Evolutionary conservation across 257 asterid species (phyloP).

Genomic region (Scutellaria minor): DNA sequence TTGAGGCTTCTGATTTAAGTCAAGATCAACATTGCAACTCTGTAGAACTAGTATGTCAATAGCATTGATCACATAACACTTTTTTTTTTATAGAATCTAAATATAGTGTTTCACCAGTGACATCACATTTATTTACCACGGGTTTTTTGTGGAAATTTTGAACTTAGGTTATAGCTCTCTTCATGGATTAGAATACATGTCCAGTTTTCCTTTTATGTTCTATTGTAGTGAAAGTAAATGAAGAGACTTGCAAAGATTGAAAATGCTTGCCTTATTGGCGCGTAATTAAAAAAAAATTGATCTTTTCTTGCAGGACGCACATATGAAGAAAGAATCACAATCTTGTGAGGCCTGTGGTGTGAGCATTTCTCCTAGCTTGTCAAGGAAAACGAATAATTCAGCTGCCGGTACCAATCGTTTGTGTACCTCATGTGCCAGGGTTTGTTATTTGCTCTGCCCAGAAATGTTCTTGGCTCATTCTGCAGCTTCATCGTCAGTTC

Average conservation of each 20-base stretch:
- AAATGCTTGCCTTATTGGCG: constrained; percentile 21
- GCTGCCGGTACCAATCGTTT: constrained; percentile 64
- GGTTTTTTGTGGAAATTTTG: constrained; percentile 21
- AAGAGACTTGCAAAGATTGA: constrained; percentile 10
- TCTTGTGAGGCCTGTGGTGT: constrained; percentile 88
- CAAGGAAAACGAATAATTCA: constrained; percentile 57
- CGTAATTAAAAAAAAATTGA: neutral
- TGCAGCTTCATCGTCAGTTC: constrained; percentile 29
- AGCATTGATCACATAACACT: constrained; percentile 7
- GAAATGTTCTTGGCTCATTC: constrained; percentile 28
- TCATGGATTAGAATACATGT: constrained; percentile 5
- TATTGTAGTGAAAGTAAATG: constrained; percentile 18
- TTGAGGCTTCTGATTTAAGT: constrained; percentile 65
- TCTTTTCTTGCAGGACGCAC: constrained; percentile 53
- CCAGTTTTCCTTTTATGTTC: constrained; percentile 9
- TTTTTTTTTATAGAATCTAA: constrained; percentile 23
- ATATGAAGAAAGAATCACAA: constrained; percentile 54
- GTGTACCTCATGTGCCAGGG: constrained; percentile 94
- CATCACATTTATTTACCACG: constrained; percentile 21
- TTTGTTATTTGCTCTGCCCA: constrained; percentile 49
- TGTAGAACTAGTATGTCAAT: constrained; percentile 56
- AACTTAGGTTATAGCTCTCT: constrained; percentile 23
- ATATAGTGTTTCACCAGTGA: constrained; percentile 7
- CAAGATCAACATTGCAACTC: constrained; percentile 63
- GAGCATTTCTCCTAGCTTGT: constrained; percentile 54